Conservation (phyloP, 164 flowering plant genomes). For the Dillenia suffruticosa region DNA sequence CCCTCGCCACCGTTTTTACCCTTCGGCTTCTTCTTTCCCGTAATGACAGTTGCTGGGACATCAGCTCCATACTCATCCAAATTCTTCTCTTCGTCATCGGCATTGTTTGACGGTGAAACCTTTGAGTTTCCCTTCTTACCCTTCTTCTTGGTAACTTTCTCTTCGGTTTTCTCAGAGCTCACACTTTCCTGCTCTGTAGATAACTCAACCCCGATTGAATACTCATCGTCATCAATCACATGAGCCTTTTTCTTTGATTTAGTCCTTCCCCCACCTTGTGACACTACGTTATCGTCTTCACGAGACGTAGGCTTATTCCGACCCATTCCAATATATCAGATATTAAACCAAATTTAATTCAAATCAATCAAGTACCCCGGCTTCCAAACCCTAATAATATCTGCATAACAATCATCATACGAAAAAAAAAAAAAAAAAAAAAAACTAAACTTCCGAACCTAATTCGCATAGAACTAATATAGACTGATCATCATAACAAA, state of each 20-base stretch:
- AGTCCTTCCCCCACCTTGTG: constrained; percentile 23
- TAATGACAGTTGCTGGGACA: constrained; percentile 16
- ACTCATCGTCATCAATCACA: constrained; percentile 76
- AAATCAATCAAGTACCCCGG: too few relatives aligned
- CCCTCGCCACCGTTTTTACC: constrained; percentile 40
- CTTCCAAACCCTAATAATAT: too few relatives aligned
- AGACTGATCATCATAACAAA: too few relatives aligned
- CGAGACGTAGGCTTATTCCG: constrained; percentile 50
- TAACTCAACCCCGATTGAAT: constrained; percentile 52
- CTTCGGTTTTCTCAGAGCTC: constrained; percentile 21
- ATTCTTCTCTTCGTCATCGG: constrained; percentile 19
- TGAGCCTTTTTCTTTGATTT: constrained; percentile 66
- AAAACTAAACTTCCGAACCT: too few relatives aligned
- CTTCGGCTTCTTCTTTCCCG: constrained; percentile 52
- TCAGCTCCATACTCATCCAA: constrained; percentile 26
- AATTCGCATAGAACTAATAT: too few relatives aligned
- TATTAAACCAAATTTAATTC: too few relatives aligned
- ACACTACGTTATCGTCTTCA: constrained; percentile 36
- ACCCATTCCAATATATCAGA: constrained; percentile 36
- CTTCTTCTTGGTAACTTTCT: constrained; percentile 45
- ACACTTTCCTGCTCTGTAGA: constrained; percentile 34
- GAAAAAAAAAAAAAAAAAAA: too few relatives aligned
- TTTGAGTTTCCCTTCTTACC: constrained; percentile 41
- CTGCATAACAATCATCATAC: too few relatives aligned
- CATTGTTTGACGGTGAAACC: constrained; percentile 20